phyloP scores from a whole-genome alignment of 176 grass and related monocot species.

The Oryza meyeriana region DNA sequence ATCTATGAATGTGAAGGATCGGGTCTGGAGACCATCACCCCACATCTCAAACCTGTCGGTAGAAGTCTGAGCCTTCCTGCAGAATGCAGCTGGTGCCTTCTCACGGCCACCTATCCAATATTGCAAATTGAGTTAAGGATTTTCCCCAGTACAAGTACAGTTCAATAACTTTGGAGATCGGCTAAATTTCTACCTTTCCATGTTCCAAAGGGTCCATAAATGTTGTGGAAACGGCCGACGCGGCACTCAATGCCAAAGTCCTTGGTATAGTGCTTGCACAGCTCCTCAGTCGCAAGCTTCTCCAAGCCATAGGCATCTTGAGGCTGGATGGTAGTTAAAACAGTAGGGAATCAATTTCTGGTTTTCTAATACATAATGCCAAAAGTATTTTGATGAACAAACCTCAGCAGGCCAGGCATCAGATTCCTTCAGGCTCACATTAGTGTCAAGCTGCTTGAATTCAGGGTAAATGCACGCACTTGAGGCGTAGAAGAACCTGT shows the following conservation, averaged over 20 bases:
- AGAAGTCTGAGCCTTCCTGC: slow-evolving; percentile 75
- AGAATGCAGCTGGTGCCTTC: slow-evolving; percentile 91
- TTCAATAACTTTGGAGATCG: neutral
- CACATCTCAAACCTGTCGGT: slow-evolving; percentile 87
- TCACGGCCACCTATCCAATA: slow-evolving; percentile 68
- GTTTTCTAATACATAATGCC: neutral
- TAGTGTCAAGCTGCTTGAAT: slow-evolving; percentile 88
- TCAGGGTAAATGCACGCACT: slow-evolving; percentile 93
- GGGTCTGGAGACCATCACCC: slow-evolving; percentile 84
- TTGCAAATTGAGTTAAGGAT: neutral
- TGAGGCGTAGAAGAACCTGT: slow-evolving; percentile 81
- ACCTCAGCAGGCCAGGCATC: slow-evolving; percentile 95
- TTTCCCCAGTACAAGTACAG: neutral
- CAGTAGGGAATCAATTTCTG: neutral
- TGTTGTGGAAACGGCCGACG: slow-evolving; percentile 81
- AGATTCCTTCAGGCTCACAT: slow-evolving; percentile 88
- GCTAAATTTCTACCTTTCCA: slow-evolving; percentile 67
- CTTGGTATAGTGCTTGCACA: slow-evolving; percentile 95
- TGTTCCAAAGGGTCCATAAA: slow-evolving; percentile 90
- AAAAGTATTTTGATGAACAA: slow-evolving; percentile 17
- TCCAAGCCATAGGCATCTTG: slow-evolving; percentile 95
- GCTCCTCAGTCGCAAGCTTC: slow-evolving; percentile 82
- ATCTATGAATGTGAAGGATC: slow-evolving; percentile 84
- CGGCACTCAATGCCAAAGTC: slow-evolving; percentile 83
- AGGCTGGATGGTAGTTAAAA: slow-evolving; percentile 44